Evolutionary conservation across 2,329 filamentous ascomycete genomes (phyloP), one percentile per base, ranked within the genome.

Genomic region (Colletotrichum spaethianum): DNA sequence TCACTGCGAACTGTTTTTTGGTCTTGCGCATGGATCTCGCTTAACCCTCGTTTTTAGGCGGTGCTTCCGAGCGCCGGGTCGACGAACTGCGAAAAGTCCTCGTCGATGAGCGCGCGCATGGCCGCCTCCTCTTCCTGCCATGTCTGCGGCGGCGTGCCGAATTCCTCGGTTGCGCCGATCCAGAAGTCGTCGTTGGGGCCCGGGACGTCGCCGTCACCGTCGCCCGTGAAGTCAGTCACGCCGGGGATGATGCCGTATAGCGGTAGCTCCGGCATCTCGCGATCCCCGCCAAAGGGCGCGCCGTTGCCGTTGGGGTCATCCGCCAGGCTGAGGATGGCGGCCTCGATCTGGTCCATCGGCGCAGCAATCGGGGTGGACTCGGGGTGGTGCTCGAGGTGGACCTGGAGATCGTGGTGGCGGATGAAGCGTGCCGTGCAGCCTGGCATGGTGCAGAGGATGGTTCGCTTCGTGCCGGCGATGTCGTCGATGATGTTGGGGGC

Each of bases 381-480:
- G 76, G 64, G 78, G 60, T 80, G 81, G 67, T 77, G 75, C 52
- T 80, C 78, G 3, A 87, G 64, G 75, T 90, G 88, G 3, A 80
- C 74, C 53, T 86, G 80, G 12, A 89, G 81, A 64, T 90, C 88
- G 72, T 85, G 82, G 67, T 86, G 83, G 40, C 88, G 86, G 48
- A 83, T 80, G 74, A 90, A 90, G 20, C 81, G 83, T 42, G 83
- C 79, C 8, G 75, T 67, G 71, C 88, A 90, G 20, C 84, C 82
- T 1, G 75, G 56, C 12, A 79, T 74, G 1, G 82, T 77, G 66
- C 88, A 90, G 4, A 77, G 69, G 5, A 89, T 76, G 3, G 82
- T 86, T 53, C 83, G 81, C 65, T 84, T 84, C 26, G 80, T 79
- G 18, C 86, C 86, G 0, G 83, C 81, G 12, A 88, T 75, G 55